phyloP scores from a whole-genome alignment of 768 basidiomycete genomes.

The Suillus hirtellus region DNA sequence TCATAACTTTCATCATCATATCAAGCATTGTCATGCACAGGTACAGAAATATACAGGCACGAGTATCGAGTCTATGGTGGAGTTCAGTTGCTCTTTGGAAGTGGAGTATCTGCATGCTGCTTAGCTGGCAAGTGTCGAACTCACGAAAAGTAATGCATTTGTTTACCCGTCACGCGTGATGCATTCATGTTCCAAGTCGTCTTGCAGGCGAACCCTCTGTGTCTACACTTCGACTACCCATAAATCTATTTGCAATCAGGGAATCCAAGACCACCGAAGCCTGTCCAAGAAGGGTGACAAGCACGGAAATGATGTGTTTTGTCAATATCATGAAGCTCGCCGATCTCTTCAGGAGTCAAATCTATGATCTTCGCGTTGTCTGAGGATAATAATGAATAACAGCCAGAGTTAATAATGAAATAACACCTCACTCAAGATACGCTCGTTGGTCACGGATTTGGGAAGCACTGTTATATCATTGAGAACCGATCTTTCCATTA shows the following conservation, averaged over 20 bases:
- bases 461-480: constrained; percentile 51
- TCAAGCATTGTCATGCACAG: too few relatives aligned
- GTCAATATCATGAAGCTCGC: constrained; percentile 57
- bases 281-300: constrained; percentile 65
- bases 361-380: constrained; percentile 63
- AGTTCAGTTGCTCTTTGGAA: background rate
- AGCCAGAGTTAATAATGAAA: background rate
- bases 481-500: constrained; percentile 14
- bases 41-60: too few relatives aligned
- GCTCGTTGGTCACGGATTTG: constrained; percentile 72
- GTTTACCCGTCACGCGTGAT: too few relatives aligned
- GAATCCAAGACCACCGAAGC: constrained; percentile 64
- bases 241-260: constrained; percentile 46
- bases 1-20: too few relatives aligned
- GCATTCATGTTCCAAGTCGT: too few relatives aligned
- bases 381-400: constrained; percentile 22
- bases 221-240: background rate
- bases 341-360: constrained; percentile 60
- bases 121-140: too few relatives aligned
- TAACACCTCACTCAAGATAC: constrained; percentile 51
- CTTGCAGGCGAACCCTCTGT: too few relatives aligned
- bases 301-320: constrained; percentile 64
- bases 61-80: background rate
- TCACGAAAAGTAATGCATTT: too few relatives aligned
- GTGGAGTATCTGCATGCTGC: background rate